phyloP scores from a whole-genome alignment of 1,139 yeast species.

The Blastobotrys arbuscula region DNA sequence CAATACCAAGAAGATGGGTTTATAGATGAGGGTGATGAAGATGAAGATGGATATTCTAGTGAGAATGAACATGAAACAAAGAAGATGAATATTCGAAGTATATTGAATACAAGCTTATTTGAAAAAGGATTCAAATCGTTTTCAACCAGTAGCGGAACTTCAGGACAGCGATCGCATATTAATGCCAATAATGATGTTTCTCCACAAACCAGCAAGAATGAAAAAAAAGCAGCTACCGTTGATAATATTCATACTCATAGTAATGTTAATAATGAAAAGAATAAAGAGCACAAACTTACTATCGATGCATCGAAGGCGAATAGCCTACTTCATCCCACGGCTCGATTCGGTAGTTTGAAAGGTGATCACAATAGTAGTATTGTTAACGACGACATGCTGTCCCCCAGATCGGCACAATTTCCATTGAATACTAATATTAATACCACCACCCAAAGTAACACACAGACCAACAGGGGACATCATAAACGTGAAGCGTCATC shows the following conservation, averaged over 20 bases:
- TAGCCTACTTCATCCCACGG: too few relatives aligned
- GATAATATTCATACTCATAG: too few relatives aligned
- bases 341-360: too few relatives aligned
- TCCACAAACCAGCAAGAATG: too few relatives aligned
- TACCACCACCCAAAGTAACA: too few relatives aligned
- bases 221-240: too few relatives aligned
- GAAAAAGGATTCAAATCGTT: background rate
- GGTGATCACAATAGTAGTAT: background rate
- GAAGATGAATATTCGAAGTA: background rate
- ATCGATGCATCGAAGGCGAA: background rate
- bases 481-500: background rate
- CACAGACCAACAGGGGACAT: too few relatives aligned
- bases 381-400: background rate
- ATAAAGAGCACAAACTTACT: background rate
- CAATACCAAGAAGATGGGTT: constrained; percentile 17
- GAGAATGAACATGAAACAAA: background rate
- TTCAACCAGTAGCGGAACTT: background rate
- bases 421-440: too few relatives aligned
- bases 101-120: background rate
- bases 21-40: background rate
- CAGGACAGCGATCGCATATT: too few relatives aligned
- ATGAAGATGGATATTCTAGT: background rate
- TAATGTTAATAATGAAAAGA: too few relatives aligned
- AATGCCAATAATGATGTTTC: background rate
- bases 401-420: background rate